Percentiles rank a stretch among this genome's conserved stretches.
These are phyloP conservation scores for Microbotryum scabiosae DNA, from an alignment of 1,284 basidiomycete species.

Conservation along the genomic window DNA sequence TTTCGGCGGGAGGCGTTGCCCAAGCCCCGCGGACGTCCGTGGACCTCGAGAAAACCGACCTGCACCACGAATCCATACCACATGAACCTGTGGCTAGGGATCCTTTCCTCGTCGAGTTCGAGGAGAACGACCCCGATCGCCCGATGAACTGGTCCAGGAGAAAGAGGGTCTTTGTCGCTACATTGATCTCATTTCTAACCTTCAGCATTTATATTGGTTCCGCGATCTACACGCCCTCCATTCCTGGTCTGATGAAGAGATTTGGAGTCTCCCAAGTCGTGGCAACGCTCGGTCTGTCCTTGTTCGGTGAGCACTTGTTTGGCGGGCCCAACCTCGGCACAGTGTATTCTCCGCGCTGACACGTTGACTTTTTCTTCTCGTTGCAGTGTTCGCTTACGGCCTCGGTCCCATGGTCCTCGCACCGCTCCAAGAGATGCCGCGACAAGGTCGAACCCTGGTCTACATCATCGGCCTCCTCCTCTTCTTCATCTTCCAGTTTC, in stretches of 20 bases:
- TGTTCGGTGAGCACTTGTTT: conserved; percentile 16
- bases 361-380: neutral
- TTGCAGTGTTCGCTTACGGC: neutral
- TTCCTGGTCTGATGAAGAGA: conserved; percentile 25
- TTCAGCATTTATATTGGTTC: conserved; percentile 39
- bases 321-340: conserved; percentile 25
- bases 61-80: conserved; percentile 18
- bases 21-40: no score
- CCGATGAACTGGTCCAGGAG: conserved; percentile 38
- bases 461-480: conserved; percentile 29
- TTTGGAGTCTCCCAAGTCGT: conserved; percentile 27
- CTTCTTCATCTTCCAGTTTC: conserved; percentile 20
- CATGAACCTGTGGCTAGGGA: conserved; percentile 7
- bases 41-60: neutral
- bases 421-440: conserved; percentile 36
- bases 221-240: conserved; percentile 34
- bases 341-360: conserved; percentile 1
- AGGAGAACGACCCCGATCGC: conserved; percentile 37
- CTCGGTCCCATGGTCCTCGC: conserved; percentile 37
- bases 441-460: conserved; percentile 34
- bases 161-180: conserved; percentile 36
- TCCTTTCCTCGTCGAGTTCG: conserved; percentile 34
- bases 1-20: neutral
- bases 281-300: conserved; percentile 26
- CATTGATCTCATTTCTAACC: conserved; percentile 37